Evolutionary conservation across 495 filamentous ascomycete species (phyloP), one percentile per base, ranked within the genome.

Genomic region (Aspergillus wentii): DNA sequence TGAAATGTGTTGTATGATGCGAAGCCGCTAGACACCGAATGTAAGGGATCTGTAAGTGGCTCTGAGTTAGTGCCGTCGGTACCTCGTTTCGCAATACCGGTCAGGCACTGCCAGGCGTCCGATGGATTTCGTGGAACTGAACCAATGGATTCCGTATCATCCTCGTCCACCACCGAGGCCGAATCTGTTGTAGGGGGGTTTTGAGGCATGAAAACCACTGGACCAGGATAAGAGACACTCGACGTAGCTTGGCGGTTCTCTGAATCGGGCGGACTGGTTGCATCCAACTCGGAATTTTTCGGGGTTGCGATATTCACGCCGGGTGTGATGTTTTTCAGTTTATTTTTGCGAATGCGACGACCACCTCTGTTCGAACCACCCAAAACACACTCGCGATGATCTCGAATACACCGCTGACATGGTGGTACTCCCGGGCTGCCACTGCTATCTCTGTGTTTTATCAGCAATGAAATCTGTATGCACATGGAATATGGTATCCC

Each of bases 291-390:
- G 0, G 57, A 55, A 17, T 56, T 46, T 15, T 54, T 63, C 38
- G 31, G 57, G 5, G 43, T 56, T 19, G 54, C 57, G 8, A 35
- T 18, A 29, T 43, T 55, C 8, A 30, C 41, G 17, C 53, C 45
- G 14, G 64, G 54, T 0, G 60, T 68, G 30, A 62, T 57, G 29
- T 64, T 61, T 29, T 62, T 62, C 20, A 66, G 64, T 37, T 72
- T 70, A 33, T 66, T 69, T 46, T 69, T 72, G 22, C 74, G 71
- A 41, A 79, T 74, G 33, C 79, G 71, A 27, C 76, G 69, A 13
- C 79, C 78, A 21, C 79, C 78, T 16, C 78, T 70, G 52, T 81
- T 80, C 13, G 74, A 78, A 32, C 72, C 68, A 22, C 78, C 77
- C 4, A 83, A 61, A 6, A 82, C 64, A 50, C 79, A 83, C 33